phyloP scores from a whole-genome alignment of 106 monocot genomes.

The Allium cepa region DNA sequence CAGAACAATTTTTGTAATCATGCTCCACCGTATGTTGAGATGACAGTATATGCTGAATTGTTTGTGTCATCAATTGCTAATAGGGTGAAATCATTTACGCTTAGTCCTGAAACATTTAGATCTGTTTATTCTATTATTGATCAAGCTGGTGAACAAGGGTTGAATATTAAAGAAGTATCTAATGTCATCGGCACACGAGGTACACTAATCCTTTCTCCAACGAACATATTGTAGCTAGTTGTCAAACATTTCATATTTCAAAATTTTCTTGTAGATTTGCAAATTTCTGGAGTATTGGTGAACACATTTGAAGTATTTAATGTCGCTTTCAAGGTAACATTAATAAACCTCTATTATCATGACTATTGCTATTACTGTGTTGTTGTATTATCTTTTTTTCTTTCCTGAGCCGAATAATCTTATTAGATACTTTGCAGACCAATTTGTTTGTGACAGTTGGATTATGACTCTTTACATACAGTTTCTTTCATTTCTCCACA shows the following conservation, averaged over 20 bases:
- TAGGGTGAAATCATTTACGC: slow-evolving; percentile 4
- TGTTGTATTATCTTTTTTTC: neutral
- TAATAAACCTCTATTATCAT: neutral
- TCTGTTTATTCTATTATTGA: slow-evolving; percentile 37
- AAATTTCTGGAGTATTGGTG: slow-evolving; percentile 33
- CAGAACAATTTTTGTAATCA: neutral
- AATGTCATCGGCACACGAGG: slow-evolving; percentile 26
- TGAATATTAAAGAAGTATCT: slow-evolving; percentile 61
- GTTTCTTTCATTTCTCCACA: neutral
- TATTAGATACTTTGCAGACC: neutral
- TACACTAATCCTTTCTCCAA: slow-evolving; percentile 12
- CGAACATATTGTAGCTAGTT: neutral
- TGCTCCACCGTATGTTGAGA: slow-evolving; percentile 42
- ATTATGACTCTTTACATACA: neutral
- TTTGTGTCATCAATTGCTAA: slow-evolving; percentile 16
- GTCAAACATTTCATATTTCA: neutral
- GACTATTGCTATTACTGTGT: neutral
- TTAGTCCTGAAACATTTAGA: slow-evolving; percentile 45
- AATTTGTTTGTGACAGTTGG: neutral
- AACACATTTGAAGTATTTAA: slow-evolving; percentile 52
- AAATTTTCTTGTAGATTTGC: slow-evolving; percentile 16
- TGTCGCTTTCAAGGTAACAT: slow-evolving; percentile 55
- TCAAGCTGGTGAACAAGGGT: slow-evolving; percentile 77
- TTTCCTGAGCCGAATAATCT: neutral
- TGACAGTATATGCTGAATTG: slow-evolving; percentile 30